A percentile compares a stretch with the other conserved stretches of the same genome.
phyloP scores from a whole-genome alignment of 305 asterid genomes.

The Ajuga reptans region DNA sequence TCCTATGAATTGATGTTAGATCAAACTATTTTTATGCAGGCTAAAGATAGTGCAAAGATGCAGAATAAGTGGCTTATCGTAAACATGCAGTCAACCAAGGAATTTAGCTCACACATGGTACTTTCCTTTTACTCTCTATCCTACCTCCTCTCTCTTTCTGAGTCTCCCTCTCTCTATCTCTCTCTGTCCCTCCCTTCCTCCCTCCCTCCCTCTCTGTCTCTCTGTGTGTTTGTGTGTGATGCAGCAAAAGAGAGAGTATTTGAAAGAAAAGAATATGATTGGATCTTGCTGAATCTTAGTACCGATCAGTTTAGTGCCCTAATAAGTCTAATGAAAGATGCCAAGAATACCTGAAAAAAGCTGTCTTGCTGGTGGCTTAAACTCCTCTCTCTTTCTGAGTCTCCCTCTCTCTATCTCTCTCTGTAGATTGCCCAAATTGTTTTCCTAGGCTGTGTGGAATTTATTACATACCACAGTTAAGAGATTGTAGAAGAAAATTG shows the following conservation, averaged over 20 bases:
- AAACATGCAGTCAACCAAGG: constrained; percentile 83
- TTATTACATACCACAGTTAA: no score
- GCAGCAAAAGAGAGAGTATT: not conserved
- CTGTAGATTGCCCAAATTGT: no score
- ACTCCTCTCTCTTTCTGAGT: constrained; percentile 9
- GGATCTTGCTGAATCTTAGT: not conserved
- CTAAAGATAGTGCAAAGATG: constrained; percentile 65
- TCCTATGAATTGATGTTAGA: constrained; percentile 10
- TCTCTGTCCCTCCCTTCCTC: not conserved
- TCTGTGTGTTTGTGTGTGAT: not conserved
- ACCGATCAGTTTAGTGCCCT: not conserved
- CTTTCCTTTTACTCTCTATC: not conserved
- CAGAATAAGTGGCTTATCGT: constrained; percentile 85
- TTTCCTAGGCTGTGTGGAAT: no score
- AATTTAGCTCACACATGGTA: constrained; percentile 94
- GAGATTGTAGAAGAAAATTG: no score
- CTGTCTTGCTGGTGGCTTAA: not conserved
- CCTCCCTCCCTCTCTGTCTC: no score
- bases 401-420: not conserved
- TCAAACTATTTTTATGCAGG: constrained; percentile 40
- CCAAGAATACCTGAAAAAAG: constrained; percentile 3
- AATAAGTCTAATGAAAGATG: not conserved
- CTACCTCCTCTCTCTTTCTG: not conserved
- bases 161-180: not conserved
- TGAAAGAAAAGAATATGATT: not conserved